Evolutionary conservation across 495 filamentous ascomycete genomes (phyloP).

Genomic region (Annulohypoxylon maeteangense): DNA sequence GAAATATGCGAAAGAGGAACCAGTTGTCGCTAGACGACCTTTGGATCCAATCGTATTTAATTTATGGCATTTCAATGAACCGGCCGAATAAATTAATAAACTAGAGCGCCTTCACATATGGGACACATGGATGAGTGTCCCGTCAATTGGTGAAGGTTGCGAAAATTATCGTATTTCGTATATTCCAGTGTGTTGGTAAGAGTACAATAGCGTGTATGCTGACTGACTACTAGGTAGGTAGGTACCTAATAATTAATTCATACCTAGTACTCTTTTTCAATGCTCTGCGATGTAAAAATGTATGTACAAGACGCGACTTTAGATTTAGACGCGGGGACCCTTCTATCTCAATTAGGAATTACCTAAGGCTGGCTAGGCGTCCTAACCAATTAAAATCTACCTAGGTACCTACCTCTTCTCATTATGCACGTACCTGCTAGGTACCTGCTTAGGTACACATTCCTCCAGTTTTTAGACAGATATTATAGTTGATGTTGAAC

Average conservation of each 20-base stretch:
- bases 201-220: slow-evolving; percentile 3
- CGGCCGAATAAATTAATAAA: slow-evolving; percentile 10
- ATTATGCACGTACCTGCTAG: neutral
- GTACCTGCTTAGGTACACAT: neutral
- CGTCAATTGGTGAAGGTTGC: neutral
- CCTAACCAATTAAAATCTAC: neutral
- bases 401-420: neutral
- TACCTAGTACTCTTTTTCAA: slow-evolving; percentile 1
- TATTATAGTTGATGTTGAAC: neutral
- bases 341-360: slow-evolving; percentile 15
- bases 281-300: neutral
- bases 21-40: slow-evolving; percentile 29
- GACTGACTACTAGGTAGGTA: no score
- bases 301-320: slow-evolving; percentile 34
- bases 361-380: neutral
- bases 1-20: slow-evolving; percentile 36
- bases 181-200: neutral
- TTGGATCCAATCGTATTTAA: slow-evolving; percentile 19
- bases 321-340: slow-evolving; percentile 24
- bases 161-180: neutral
- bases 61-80: slow-evolving; percentile 38
- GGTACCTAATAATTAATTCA: no score
- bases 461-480: neutral
- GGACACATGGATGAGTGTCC: slow-evolving; percentile 1
- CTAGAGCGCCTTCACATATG: slow-evolving; percentile 2